Percentiles rank a stretch among this genome's conserved stretches.
phyloP scores from a whole-genome alignment of 306 rosid genomes.

The Corylus heterophylla region DNA sequence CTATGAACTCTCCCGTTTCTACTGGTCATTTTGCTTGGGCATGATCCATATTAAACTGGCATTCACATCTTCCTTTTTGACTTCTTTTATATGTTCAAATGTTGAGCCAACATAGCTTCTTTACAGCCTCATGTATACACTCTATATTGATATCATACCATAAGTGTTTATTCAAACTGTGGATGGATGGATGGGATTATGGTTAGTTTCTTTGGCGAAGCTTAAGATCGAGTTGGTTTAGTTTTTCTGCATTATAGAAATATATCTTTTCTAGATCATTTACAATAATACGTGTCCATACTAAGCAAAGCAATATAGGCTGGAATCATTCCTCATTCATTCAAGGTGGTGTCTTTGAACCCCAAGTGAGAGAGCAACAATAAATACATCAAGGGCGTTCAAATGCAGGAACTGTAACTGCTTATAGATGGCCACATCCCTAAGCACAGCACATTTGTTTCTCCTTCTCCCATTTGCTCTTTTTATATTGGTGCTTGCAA shows the following conservation, averaged over 20 bases:
- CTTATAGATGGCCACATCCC: background rate
- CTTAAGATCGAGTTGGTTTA: background rate
- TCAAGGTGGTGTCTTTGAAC: background rate
- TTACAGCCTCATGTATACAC: too few relatives aligned
- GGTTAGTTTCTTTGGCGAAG: background rate
- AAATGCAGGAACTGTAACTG: background rate
- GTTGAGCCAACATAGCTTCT: too few relatives aligned
- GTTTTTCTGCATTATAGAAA: too few relatives aligned
- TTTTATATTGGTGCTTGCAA: too few relatives aligned
- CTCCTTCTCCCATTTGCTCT: background rate
- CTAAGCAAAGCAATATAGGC: background rate
- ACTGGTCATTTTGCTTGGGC: background rate
- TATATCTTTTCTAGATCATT: background rate
- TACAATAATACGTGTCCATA: background rate
- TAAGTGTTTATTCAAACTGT: background rate
- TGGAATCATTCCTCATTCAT: background rate
- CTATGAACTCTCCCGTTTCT: background rate
- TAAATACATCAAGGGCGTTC: background rate
- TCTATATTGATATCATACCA: background rate
- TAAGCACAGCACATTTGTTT: background rate
- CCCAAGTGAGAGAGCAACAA: background rate
- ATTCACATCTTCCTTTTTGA: too few relatives aligned
- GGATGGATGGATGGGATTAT: too few relatives aligned
- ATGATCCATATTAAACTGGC: background rate
- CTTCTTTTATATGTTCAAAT: too few relatives aligned